Evolutionary conservation across 345 rosid genomes (phyloP).

Genomic region (Eutrema heterophyllum): DNA sequence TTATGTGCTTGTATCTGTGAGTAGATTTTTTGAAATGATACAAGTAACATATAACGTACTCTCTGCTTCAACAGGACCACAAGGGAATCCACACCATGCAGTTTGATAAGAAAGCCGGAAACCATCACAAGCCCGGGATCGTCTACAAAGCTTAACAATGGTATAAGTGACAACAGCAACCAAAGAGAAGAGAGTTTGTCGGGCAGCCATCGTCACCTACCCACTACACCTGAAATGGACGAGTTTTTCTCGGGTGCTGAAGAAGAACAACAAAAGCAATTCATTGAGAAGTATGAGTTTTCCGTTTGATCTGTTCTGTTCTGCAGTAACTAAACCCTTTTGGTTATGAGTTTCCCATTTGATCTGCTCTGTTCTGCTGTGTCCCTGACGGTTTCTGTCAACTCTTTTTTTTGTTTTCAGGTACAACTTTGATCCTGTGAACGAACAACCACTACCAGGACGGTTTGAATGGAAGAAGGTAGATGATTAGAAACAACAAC

Average conservation of each 20-base stretch:
- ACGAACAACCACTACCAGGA: slow-evolving; percentile 87
- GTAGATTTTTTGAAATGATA: background rate
- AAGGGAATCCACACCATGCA: slow-evolving; percentile 92
- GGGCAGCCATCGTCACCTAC: slow-evolving; percentile 37
- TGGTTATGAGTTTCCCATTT: background rate
- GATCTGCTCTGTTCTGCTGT: background rate
- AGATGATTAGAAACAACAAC: slow-evolving; percentile 41
- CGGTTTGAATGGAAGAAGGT: slow-evolving; percentile 83
- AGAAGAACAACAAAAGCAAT: slow-evolving; percentile 64
- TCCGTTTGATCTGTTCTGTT: background rate
- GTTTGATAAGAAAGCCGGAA: slow-evolving; percentile 69
- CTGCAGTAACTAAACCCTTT: slow-evolving; percentile 2
- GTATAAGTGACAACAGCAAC: slow-evolving; percentile 38
- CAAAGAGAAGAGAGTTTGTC: slow-evolving; percentile 38
- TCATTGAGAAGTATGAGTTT: slow-evolving; percentile 67
- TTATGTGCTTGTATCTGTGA: slow-evolving; percentile 14
- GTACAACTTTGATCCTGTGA: slow-evolving; percentile 96
- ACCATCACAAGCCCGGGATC: slow-evolving; percentile 42
- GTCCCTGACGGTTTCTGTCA: background rate
- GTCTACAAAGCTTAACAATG: slow-evolving; percentile 16
- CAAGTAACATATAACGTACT: slow-evolving; percentile 10
- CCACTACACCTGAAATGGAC: slow-evolving; percentile 72
- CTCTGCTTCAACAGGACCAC: slow-evolving; percentile 51
- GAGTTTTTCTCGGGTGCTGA: slow-evolving; percentile 76
- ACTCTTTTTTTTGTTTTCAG: slow-evolving; percentile 35